A percentile compares a stretch with the other conserved stretches of the same genome.
phyloP scores from a whole-genome alignment of 2,329 filamentous ascomycete genomes.

The Aureobasidium sp. region DNA sequence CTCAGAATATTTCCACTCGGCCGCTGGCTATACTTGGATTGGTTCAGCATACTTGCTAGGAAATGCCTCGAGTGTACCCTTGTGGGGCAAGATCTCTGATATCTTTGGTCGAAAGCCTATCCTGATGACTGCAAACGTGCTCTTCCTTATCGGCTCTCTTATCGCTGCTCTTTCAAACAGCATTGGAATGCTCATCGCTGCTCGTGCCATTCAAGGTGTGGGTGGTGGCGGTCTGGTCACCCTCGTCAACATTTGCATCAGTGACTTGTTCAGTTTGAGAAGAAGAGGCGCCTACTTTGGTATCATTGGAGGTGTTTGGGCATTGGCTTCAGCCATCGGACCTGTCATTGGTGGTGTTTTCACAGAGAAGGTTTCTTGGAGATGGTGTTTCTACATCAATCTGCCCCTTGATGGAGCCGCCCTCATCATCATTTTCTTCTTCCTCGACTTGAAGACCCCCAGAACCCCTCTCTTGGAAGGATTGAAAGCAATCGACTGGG shows the following conservation, averaged over 20 bases:
- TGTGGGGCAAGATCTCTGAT: constrained; percentile 59
- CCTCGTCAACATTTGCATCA: constrained; percentile 58
- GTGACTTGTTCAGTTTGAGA: constrained; percentile 55
- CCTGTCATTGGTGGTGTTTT: constrained; percentile 62
- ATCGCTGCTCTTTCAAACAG: constrained; percentile 52
- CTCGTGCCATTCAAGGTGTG: constrained; percentile 55
- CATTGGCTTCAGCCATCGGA: constrained; percentile 57
- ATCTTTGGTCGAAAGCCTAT: constrained; percentile 61
- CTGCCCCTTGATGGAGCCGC: constrained; percentile 54
- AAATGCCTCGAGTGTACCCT: constrained; percentile 44
- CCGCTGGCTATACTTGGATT: constrained; percentile 47
- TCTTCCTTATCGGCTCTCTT: constrained; percentile 57
- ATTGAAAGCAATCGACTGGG: constrained; percentile 58
- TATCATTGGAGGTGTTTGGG: constrained; percentile 60
- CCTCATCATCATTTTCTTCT: constrained; percentile 52
- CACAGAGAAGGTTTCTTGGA: constrained; percentile 41
- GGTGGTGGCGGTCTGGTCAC: constrained; percentile 58
- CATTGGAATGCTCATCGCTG: constrained; percentile 56
- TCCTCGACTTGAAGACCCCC: constrained; percentile 61
- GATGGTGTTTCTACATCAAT: constrained; percentile 46
- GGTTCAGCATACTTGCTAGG: constrained; percentile 46
- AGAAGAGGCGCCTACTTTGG: constrained; percentile 55
- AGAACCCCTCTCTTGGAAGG: constrained; percentile 56
- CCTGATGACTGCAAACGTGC: constrained; percentile 50
- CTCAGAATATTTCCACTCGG: constrained; percentile 44